A percentile compares a stretch with the other conserved stretches of the same genome.
phyloP scores from a whole-genome alignment of 805 yeast species.

The Ogataea siamensis region DNA sequence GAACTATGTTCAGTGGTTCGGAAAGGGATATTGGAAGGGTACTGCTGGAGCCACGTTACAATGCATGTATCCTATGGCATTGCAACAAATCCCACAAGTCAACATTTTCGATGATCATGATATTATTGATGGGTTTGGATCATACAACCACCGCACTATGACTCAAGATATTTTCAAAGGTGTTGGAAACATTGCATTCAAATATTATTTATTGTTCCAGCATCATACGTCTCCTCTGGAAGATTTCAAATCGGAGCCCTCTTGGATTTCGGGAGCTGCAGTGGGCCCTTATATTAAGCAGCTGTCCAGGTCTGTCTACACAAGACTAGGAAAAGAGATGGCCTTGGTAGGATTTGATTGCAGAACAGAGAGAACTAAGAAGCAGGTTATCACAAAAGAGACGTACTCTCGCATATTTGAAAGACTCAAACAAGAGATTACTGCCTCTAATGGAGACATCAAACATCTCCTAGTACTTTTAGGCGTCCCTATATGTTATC shows the following conservation, averaged over 20 bases:
- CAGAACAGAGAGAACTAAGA: slow-evolving; percentile 79
- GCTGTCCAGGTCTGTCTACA: slow-evolving; percentile 63
- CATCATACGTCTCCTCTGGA: slow-evolving; percentile 64
- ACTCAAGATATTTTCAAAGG: slow-evolving; percentile 59
- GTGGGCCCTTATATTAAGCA: slow-evolving; percentile 71
- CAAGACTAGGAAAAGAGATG: slow-evolving; percentile 71
- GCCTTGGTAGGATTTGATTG: slow-evolving; percentile 84
- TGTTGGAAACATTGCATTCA: slow-evolving; percentile 77
- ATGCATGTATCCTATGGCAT: slow-evolving; percentile 64
- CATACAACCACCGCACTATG: slow-evolving; percentile 79
- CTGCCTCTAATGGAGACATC: slow-evolving; percentile 47
- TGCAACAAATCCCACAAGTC: slow-evolving; percentile 80
- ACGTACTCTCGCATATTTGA: slow-evolving; percentile 63
- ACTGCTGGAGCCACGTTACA: slow-evolving; percentile 63
- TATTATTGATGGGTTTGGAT: slow-evolving; percentile 94
- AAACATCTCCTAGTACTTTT: slow-evolving; percentile 79
- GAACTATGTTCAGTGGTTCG: slow-evolving; percentile 86
- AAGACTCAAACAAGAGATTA: slow-evolving; percentile 56
- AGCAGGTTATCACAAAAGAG: slow-evolving; percentile 49
- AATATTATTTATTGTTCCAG: slow-evolving; percentile 88
- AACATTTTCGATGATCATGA: slow-evolving; percentile 95
- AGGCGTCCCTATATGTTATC: slow-evolving; percentile 95
- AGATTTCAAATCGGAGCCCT: slow-evolving; percentile 39
- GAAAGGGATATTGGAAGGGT: slow-evolving; percentile 84
- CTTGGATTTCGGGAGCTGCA: slow-evolving; percentile 61